A percentile compares a stretch with the other conserved stretches of the same genome.
phyloP scores from a whole-genome alignment of 2,329 filamentous ascomycete genomes.

The Pezicula neosporulosa region DNA sequence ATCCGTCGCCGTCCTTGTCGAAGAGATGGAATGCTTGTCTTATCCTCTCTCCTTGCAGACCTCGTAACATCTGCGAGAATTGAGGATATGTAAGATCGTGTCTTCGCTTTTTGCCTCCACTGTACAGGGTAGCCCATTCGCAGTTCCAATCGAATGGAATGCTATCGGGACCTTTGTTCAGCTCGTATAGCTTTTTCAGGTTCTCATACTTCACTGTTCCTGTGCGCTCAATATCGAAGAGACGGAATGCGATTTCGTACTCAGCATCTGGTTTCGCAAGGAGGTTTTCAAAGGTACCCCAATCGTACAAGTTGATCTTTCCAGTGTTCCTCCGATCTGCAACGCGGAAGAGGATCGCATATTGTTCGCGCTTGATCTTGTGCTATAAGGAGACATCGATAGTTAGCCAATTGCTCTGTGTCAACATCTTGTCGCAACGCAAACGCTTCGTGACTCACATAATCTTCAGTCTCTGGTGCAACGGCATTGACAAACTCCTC shows the following conservation, averaged over 20 bases:
- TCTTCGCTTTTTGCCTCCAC: slow-evolving; percentile 80
- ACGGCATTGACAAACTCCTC: slow-evolving; percentile 91
- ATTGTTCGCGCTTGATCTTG: slow-evolving; percentile 96
- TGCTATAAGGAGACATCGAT: slow-evolving; percentile 55
- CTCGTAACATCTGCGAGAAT: slow-evolving; percentile 97
- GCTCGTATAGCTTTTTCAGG: slow-evolving; percentile 80
- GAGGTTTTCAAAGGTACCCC: slow-evolving; percentile 91
- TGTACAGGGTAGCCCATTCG: slow-evolving; percentile 93
- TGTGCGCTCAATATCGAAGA: slow-evolving; percentile 84
- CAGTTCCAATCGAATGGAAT: slow-evolving; percentile 97
- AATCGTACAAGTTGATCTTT: slow-evolving; percentile 77
- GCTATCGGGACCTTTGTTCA: slow-evolving; percentile 79
- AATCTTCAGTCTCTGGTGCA: slow-evolving; percentile 83
- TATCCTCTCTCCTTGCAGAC: slow-evolving; percentile 92
- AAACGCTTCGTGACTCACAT: slow-evolving; percentile 57
- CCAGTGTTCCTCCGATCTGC: slow-evolving; percentile 77
- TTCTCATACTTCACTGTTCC: slow-evolving; percentile 88
- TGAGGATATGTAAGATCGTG: slow-evolving; percentile 93
- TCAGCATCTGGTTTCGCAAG: slow-evolving; percentile 93
- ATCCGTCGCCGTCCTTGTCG: slow-evolving; percentile 88
- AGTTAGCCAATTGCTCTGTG: slow-evolving; percentile 23
- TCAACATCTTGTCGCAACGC: too few relatives aligned
- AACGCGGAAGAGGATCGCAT: slow-evolving; percentile 86
- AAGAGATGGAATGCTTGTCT: slow-evolving; percentile 91
- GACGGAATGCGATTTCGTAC: slow-evolving; percentile 96